Conservation (phyloP, 805 yeast species). For the Candida vaughaniae region DNA sequence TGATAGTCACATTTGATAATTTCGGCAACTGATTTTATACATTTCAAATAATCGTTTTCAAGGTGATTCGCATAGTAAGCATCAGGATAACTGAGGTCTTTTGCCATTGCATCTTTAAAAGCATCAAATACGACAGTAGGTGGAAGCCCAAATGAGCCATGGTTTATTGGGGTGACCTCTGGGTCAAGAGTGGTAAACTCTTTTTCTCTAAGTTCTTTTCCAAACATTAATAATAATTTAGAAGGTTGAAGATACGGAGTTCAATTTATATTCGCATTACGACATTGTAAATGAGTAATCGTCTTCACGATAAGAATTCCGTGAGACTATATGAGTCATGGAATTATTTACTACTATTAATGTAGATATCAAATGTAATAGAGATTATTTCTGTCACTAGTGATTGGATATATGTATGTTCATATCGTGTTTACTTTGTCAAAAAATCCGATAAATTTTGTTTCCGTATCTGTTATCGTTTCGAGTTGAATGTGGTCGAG, state of each 20-base stretch:
- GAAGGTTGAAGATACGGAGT: background rate
- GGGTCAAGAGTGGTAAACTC: conserved; percentile 45
- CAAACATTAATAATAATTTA: conserved; percentile 33
- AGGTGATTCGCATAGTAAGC: conserved; percentile 31
- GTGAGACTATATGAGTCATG: too few relatives aligned
- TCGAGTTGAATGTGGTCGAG: too few relatives aligned
- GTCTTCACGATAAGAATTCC: too few relatives aligned
- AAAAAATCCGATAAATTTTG: too few relatives aligned
- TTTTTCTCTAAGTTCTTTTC: conserved; percentile 46
- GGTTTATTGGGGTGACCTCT: conserved; percentile 50
- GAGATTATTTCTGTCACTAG: too few relatives aligned
- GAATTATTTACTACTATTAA: too few relatives aligned
- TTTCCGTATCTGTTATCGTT: too few relatives aligned
- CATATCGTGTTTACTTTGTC: too few relatives aligned
- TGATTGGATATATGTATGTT: too few relatives aligned
- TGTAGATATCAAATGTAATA: too few relatives aligned
- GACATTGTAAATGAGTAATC: too few relatives aligned
- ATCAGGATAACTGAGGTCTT: conserved; percentile 47
- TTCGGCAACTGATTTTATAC: conserved; percentile 35
- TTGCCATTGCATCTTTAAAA: conserved; percentile 23
- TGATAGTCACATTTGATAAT: conserved; percentile 48
- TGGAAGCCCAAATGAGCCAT: conserved; percentile 62
- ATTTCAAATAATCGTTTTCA: conserved; percentile 25
- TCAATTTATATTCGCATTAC: too few relatives aligned
- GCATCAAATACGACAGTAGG: conserved; percentile 49